Evolutionary conservation across 2,329 filamentous ascomycete species (phyloP).

Genomic region (Cytospora piceae): DNA sequence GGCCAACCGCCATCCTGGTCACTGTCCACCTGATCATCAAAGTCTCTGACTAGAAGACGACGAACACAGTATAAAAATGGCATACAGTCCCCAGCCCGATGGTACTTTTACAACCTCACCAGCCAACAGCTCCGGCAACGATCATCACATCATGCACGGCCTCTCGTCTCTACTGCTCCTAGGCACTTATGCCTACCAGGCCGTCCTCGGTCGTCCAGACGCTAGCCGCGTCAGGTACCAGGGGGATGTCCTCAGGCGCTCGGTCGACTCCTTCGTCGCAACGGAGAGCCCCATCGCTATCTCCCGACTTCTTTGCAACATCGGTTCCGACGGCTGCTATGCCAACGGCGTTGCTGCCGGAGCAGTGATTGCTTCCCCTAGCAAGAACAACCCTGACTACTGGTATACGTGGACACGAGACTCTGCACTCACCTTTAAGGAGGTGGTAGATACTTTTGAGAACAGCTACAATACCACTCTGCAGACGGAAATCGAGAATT

Average conservation of each 20-base stretch:
- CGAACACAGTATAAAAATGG: conserved; percentile 17
- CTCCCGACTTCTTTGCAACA: conserved; percentile 60
- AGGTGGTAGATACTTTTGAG: conserved; percentile 67
- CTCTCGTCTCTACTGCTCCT: conserved; percentile 54
- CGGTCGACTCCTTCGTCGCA: conserved; percentile 57
- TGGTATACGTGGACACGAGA: conserved; percentile 82
- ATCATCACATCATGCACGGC: conserved; percentile 29
- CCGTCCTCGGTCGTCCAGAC: conserved; percentile 52
- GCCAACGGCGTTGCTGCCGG: conserved; percentile 52
- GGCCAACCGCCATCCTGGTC: conserved; percentile 12
- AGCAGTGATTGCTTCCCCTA: conserved; percentile 61
- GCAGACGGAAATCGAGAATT: conserved; percentile 67
- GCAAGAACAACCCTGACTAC: conserved; percentile 60
- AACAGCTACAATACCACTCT: conserved; percentile 61
- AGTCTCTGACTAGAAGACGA: neutral
- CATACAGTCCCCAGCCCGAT: conserved; percentile 9
- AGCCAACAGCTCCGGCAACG: conserved; percentile 23
- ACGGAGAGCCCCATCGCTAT: conserved; percentile 57
- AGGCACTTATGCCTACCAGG: conserved; percentile 55
- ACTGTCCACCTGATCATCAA: neutral
- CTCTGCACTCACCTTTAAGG: conserved; percentile 70
- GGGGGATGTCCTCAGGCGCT: conserved; percentile 47
- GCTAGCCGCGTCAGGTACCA: conserved; percentile 39
- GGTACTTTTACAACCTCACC: conserved; percentile 6
- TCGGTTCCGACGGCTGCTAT: conserved; percentile 58